A percentile compares a stretch with the other conserved stretches of the same genome.
These are phyloP conservation scores for Fusarium austroafricanum DNA, from an alignment of 2,329 filamentous ascomycete species.

Conservation along the genomic window DNA sequence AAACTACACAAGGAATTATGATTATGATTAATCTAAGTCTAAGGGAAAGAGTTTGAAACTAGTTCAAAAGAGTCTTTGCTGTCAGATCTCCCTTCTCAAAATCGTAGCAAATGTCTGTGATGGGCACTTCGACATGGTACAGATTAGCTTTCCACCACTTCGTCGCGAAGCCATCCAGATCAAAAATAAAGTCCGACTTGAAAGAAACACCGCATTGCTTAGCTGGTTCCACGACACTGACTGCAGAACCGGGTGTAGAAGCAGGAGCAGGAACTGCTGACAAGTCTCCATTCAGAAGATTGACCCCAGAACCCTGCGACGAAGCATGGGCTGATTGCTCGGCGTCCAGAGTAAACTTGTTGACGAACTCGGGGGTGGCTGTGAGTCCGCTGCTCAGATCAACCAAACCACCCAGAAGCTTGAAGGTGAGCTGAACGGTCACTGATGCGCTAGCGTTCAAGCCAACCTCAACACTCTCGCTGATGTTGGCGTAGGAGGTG, in stretches of 20 bases:
- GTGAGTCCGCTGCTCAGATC: constrained; percentile 21
- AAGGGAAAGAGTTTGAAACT: background rate
- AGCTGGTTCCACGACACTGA: background rate
- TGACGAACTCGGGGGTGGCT: constrained; percentile 7
- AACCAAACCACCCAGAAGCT: constrained; percentile 8
- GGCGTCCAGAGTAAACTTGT: constrained; percentile 19
- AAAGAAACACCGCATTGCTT: constrained; percentile 12
- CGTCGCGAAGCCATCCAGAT: constrained; percentile 19
- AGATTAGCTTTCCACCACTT: constrained; percentile 21
- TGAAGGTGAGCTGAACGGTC: constrained; percentile 11
- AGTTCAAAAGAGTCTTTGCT: background rate
- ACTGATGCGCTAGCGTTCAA: constrained; percentile 10
- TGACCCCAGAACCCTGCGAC: background rate
- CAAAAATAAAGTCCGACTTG: constrained; percentile 17
- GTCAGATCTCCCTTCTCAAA: background rate
- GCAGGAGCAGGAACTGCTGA: background rate
- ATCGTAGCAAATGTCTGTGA: constrained; percentile 11
- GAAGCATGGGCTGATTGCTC: constrained; percentile 1
- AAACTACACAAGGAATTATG: background rate
- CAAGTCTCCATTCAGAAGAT: background rate
- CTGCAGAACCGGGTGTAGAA: background rate
- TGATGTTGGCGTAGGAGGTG: constrained; percentile 15
- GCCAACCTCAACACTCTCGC: constrained; percentile 13
- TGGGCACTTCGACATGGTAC: constrained; percentile 11
- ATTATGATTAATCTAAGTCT: background rate